phyloP scores from a whole-genome alignment of 2,329 filamentous ascomycete species.

The Claviceps purpurea region DNA sequence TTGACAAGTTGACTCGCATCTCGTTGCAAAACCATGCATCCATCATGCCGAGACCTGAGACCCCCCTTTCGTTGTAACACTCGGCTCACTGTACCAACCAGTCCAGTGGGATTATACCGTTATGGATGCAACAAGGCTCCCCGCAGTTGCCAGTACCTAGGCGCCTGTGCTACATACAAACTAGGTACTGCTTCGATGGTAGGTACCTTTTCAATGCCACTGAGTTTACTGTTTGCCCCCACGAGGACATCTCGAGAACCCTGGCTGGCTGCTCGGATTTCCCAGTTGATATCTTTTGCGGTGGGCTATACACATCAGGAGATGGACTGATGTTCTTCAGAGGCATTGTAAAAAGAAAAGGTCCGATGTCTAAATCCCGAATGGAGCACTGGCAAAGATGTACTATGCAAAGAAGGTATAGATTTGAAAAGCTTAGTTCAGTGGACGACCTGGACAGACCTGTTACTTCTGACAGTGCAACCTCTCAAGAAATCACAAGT shows the following conservation, averaged over 20 bases:
- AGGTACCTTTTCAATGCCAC: neutral
- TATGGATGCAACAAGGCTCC: neutral
- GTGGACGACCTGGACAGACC: neutral
- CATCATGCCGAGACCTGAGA: neutral
- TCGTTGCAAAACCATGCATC: neutral
- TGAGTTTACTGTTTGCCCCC: neutral
- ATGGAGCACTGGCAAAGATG: no score
- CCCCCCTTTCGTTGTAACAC: neutral
- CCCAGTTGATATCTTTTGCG: neutral
- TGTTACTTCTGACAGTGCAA: neutral
- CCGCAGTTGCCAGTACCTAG: neutral
- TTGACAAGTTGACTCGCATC: neutral
- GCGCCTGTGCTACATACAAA: neutral
- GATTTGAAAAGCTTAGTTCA: no score
- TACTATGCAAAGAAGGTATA: no score
- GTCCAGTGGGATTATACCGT: neutral
- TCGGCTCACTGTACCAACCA: neutral
- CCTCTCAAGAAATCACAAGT: neutral
- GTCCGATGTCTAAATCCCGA: no score
- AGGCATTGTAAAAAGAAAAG: no score
- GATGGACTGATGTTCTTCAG: neutral
- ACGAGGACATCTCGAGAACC: neutral
- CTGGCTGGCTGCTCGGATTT: neutral
- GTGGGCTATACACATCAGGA: neutral
- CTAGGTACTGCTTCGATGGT: neutral